Percentiles rank a stretch among this genome's conserved stretches.
These are phyloP conservation scores for Streptanthus diversifolius DNA, from an alignment of 345 rosid genomes.

Conservation along the genomic window DNA sequence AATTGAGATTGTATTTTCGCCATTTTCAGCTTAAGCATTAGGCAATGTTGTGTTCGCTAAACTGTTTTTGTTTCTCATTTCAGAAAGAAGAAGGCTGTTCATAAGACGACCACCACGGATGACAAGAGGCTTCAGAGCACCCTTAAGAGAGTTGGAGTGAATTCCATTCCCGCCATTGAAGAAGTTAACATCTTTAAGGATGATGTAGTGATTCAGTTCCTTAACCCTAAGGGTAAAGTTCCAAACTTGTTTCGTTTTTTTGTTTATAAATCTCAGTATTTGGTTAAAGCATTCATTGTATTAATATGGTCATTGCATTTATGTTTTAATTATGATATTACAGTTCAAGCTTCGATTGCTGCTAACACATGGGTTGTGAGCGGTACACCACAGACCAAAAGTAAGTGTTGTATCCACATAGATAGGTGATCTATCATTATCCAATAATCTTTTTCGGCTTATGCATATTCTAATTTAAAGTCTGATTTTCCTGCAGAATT, in stretches of 20 bases:
- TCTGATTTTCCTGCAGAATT: slow-evolving; percentile 46
- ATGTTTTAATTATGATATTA: slow-evolving; percentile 3
- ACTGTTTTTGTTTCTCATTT: not conserved
- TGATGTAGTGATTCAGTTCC: slow-evolving; percentile 82
- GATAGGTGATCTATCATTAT: not conserved
- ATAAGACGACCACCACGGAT: slow-evolving; percentile 93
- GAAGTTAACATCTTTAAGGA: slow-evolving; percentile 98
- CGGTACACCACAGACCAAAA: slow-evolving; percentile 87
- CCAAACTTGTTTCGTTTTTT: not conserved
- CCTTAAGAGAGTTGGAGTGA: slow-evolving; percentile 91
- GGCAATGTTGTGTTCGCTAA: not conserved
- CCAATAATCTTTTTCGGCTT: not conserved
- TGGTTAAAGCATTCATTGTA: not conserved
- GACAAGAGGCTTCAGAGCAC: slow-evolving; percentile 97
- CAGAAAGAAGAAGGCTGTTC: slow-evolving; percentile 99
- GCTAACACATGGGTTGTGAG: slow-evolving; percentile 99
- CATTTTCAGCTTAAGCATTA: not conserved
- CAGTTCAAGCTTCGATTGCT: slow-evolving; percentile 93
- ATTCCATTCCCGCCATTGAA: slow-evolving; percentile 87
- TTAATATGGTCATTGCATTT: not conserved
- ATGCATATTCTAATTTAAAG: not conserved
- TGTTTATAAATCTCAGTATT: not conserved
- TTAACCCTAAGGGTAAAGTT: slow-evolving; percentile 74
- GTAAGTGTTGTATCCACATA: slow-evolving; percentile 36
- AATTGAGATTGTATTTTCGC: not conserved